A percentile compares a stretch with the other conserved stretches of the same genome.
phyloP scores from a whole-genome alignment of 805 yeast genomes.

The Candida qinlingensis region DNA sequence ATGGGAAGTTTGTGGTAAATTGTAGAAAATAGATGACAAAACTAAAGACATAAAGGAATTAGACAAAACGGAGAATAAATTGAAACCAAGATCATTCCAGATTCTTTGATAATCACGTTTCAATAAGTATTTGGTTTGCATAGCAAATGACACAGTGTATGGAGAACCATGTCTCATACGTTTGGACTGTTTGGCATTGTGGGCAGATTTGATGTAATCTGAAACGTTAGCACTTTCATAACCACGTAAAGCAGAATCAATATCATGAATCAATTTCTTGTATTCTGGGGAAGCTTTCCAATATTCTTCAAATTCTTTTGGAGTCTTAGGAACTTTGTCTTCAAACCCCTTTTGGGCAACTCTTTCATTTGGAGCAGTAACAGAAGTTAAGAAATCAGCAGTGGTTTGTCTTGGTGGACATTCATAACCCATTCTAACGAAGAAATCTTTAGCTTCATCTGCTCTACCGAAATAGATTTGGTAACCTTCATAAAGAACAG shows the following conservation, averaged over 20 bases:
- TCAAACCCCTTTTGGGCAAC: conserved; percentile 38
- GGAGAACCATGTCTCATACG: conserved; percentile 43
- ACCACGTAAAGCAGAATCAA: conserved; percentile 28
- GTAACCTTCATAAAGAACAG: conserved; percentile 49
- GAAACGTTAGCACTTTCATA: conserved; percentile 30
- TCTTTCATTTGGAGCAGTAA: conserved; percentile 51
- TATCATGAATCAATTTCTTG: conserved; percentile 32
- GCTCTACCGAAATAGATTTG: conserved; percentile 51
- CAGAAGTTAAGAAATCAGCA: conserved; percentile 52
- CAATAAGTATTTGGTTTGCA: conserved; percentile 46
- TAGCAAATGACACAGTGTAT: conserved; percentile 44
- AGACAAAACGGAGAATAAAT: conserved; percentile 35
- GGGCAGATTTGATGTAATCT: conserved; percentile 36
- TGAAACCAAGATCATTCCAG: conserved; percentile 44
- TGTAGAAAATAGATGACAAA: conserved; percentile 53
- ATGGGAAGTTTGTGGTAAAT: conserved; percentile 36
- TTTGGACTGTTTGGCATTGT: conserved; percentile 47
- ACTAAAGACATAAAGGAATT: conserved; percentile 50
- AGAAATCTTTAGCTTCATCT: conserved; percentile 41
- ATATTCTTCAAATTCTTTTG: conserved; percentile 44
- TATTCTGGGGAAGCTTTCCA: conserved; percentile 46
- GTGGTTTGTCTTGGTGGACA: conserved; percentile 56
- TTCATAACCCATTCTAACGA: conserved; percentile 48
- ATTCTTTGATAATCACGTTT: conserved; percentile 44
- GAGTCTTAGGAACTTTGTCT: conserved; percentile 45